A percentile compares a stretch with the other conserved stretches of the same genome.
These are phyloP conservation scores for Hortaea sp. DNA, from an alignment of 2,329 filamentous ascomycete species.

Conservation along the genomic window DNA sequence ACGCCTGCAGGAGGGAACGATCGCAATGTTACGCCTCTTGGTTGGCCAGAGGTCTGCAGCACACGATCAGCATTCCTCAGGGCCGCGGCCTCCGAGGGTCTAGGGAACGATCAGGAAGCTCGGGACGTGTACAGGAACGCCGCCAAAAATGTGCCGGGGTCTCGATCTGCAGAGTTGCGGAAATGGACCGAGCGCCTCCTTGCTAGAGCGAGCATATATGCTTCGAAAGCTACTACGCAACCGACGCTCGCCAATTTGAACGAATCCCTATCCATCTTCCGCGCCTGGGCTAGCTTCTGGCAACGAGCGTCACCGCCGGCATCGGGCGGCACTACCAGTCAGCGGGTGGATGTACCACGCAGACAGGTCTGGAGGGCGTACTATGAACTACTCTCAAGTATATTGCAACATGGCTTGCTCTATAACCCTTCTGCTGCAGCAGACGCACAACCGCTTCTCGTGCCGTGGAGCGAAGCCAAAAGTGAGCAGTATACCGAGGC, in stretches of 20 bases:
- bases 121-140: slow-evolving; percentile 13
- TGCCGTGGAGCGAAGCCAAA: slow-evolving; percentile 16
- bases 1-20: slow-evolving; percentile 19
- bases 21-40: slow-evolving; percentile 30
- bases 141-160: slow-evolving; percentile 15
- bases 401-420: slow-evolving; percentile 57
- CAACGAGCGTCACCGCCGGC: slow-evolving; percentile 15
- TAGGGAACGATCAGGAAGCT: slow-evolving; percentile 13
- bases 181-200: slow-evolving; percentile 25
- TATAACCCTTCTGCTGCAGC: slow-evolving; percentile 29
- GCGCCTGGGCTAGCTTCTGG: slow-evolving; percentile 63
- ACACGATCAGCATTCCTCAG: slow-evolving; percentile 21
- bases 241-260: slow-evolving; percentile 12
- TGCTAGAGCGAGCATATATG: slow-evolving; percentile 20
- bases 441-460: slow-evolving; percentile 32
- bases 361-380: slow-evolving; percentile 76
- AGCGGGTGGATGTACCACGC: slow-evolving; percentile 32
- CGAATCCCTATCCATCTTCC: slow-evolving; percentile 31
- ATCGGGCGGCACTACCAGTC: slow-evolving; percentile 23
- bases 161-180: slow-evolving; percentile 20
- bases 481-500: slow-evolving; percentile 17
- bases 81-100: slow-evolving; percentile 18
- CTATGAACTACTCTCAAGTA: slow-evolving; percentile 66
- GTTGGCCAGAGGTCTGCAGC: slow-evolving; percentile 72
- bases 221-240: slow-evolving; percentile 13